phyloP scores from a whole-genome alignment of 345 rosid species.

The Mercurialis annua region DNA sequence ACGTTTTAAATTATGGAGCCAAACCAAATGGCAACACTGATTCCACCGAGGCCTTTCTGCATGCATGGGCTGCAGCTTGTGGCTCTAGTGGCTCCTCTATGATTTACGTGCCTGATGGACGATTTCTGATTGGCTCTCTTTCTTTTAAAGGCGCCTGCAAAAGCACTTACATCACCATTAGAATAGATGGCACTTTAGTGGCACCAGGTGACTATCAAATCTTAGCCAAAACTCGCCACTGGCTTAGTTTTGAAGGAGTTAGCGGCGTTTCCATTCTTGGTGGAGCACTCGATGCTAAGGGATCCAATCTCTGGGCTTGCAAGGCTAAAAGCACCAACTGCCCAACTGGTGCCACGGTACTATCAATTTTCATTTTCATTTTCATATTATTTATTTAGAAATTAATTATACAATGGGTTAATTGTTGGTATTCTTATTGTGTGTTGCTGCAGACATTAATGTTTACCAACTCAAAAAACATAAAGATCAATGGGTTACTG shows the following conservation, averaged over 20 bases:
- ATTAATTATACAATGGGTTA: not conserved
- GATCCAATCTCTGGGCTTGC: slow-evolving; percentile 14
- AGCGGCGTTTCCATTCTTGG: slow-evolving; percentile 13
- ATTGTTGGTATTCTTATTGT: not conserved
- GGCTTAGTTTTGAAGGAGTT: slow-evolving; percentile 10
- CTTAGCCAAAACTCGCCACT: not conserved
- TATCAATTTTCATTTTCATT: not conserved
- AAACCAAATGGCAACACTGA: slow-evolving; percentile 7
- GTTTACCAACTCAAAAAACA: slow-evolving; percentile 12
- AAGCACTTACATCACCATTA: slow-evolving; percentile 8
- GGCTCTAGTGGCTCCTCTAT: not conserved
- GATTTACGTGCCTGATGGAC: slow-evolving; percentile 15
- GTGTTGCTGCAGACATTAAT: slow-evolving; percentile 11
- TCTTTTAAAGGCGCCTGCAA: slow-evolving; percentile 6
- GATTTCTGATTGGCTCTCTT: slow-evolving; percentile 7
- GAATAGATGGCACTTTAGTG: slow-evolving; percentile 9
- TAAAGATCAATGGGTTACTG: slow-evolving; percentile 9
- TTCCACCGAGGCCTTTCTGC: not conserved
- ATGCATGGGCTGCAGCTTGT: slow-evolving; percentile 18
- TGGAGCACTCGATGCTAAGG: slow-evolving; percentile 14
- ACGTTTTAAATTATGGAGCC: slow-evolving; percentile 9
- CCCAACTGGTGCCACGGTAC: slow-evolving; percentile 14
- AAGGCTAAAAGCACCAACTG: slow-evolving; percentile 1
- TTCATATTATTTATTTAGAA: not conserved
- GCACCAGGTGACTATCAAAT: slow-evolving; percentile 9